Evolutionary conservation across 495 filamentous ascomycete genomes (phyloP), one percentile per base, ranked within the genome.

Genomic region (Bathelium albidoporum): DNA sequence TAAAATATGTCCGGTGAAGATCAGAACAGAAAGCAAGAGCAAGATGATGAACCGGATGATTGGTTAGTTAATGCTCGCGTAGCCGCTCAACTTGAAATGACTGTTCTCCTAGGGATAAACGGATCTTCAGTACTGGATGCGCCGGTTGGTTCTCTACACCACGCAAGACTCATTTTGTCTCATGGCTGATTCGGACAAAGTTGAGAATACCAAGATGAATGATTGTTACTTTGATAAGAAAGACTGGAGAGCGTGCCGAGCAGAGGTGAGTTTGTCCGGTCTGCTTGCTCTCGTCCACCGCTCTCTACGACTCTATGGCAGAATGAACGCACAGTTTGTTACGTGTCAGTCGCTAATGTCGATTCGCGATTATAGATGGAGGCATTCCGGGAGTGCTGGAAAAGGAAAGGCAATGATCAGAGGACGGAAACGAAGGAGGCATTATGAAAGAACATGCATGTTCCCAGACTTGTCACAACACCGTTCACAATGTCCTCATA

Each of bases 171-270:
- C 29, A 0, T 16, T 24, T 45, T 18, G 7, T 41, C 0, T 29
- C n/a, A n/a, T 61, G 22, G 44, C 65, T 39, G 64, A 28, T 12
- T 14, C 3, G 18, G 58, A 11, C 12, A 29, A 65, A 97, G 94
- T 77, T 32, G 92, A 98, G 72, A 96, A 97, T 73, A 78, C 82
- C 32, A 95, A 85, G 69, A 79, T 98, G 87, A 96, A 89, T 59
- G 88, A 97, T 74, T 98, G 94, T 74, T 97, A 92, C 72, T 96
- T 83, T 73, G 89, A 91, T 22, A 97, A 93, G 81, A 96, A 91
- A 74, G 94, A 98, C 73, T 98, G 94, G 94, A 81, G 94, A 68
- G 77, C 80, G 62, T 98, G 94, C 75, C 90, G 88, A 72, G 78
- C 86, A 62, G 93, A 96, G 85, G 94, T 95, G 75, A 80, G 90